Evolutionary conservation across 768 basidiomycete genomes (phyloP).

Genomic region (Calocybe cyanea): DNA sequence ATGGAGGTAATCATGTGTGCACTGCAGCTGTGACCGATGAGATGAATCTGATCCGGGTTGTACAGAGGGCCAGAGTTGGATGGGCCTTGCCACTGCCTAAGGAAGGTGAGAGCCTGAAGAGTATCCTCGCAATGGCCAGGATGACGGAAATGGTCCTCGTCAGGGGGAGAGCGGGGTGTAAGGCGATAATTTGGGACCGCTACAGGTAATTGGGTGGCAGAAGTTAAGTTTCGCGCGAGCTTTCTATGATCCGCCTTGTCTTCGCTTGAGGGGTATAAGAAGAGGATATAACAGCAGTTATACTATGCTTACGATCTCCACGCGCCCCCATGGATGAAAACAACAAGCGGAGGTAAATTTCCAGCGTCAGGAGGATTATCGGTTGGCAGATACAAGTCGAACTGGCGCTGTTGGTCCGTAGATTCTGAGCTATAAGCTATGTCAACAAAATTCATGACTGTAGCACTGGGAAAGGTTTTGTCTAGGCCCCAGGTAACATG

Average conservation of each 20-base stretch:
- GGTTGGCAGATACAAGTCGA: conserved; percentile 52
- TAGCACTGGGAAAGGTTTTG: too few relatives aligned
- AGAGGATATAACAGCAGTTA: conserved; percentile 3
- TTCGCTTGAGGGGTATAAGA: conserved; percentile 42
- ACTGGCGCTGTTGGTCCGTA: conserved; percentile 36
- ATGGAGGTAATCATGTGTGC: conserved; percentile 78
- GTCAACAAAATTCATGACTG: conserved; percentile 25
- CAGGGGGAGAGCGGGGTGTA: conserved; percentile 40
- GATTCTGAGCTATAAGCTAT: conserved; percentile 34
- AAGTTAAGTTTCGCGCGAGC: conserved; percentile 52
- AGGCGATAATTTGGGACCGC: conserved; percentile 79
- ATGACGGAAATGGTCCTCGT: conserved; percentile 45
- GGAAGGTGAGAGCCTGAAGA: conserved; percentile 56
- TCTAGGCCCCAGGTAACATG: background rate
- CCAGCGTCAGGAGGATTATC: background rate
- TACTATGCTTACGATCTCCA: conserved; percentile 62
- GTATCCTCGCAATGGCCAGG: conserved; percentile 70
- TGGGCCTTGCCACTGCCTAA: conserved; percentile 45
- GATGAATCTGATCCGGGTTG: conserved; percentile 41
- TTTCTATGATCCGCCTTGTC: conserved; percentile 60
- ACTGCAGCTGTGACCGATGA: conserved; percentile 79
- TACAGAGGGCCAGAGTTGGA: conserved; percentile 23
- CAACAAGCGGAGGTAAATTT: conserved; percentile 30
- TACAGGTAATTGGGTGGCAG: conserved; percentile 50
- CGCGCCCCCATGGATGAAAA: conserved; percentile 83